Percentiles rank a stretch among this genome's conserved stretches.
These are phyloP conservation scores for Beauveria varroae DNA, from an alignment of 2,329 filamentous ascomycete genomes.

Conservation along the genomic window DNA sequence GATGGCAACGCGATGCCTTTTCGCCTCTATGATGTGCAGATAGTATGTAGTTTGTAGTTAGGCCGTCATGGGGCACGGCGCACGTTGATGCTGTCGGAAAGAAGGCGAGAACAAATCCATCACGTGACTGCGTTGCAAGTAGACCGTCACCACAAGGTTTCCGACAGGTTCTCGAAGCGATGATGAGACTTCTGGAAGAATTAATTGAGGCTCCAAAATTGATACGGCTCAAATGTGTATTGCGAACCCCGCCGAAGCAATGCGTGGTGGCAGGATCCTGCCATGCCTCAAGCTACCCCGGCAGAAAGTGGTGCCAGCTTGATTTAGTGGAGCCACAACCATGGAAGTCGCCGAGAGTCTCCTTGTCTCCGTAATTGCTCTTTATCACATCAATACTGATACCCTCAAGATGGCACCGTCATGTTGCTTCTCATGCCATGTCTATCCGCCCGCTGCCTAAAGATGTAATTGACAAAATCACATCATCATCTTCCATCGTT, in stretches of 20 bases:
- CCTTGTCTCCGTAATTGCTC: background rate
- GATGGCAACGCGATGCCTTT: background rate
- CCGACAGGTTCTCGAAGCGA: background rate
- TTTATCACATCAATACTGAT: background rate
- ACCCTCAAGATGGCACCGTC: background rate
- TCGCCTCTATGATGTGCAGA: background rate
- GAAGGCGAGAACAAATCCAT: background rate
- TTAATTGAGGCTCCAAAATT: background rate
- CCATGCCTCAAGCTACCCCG: conserved; percentile 3
- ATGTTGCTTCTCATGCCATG: conserved; percentile 31
- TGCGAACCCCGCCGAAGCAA: conserved; percentile 2
- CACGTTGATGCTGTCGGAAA: background rate
- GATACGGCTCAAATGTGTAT: background rate
- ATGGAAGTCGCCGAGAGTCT: background rate
- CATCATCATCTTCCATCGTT: conserved; percentile 73
- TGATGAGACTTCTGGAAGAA: background rate
- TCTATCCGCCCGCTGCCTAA: conserved; percentile 63
- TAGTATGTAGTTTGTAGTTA: background rate
- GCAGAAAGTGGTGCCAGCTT: conserved; percentile 9
- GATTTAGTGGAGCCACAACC: background rate
- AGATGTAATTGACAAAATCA: conserved; percentile 69
- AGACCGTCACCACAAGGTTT: background rate
- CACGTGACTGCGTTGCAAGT: conserved; percentile 1
- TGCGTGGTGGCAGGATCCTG: background rate
- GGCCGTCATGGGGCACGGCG: background rate